Percentiles rank a stretch among this genome's conserved stretches.
These are phyloP conservation scores for Claviceps sp. DNA, from an alignment of 2,329 filamentous ascomycete genomes.

Conservation along the genomic window DNA sequence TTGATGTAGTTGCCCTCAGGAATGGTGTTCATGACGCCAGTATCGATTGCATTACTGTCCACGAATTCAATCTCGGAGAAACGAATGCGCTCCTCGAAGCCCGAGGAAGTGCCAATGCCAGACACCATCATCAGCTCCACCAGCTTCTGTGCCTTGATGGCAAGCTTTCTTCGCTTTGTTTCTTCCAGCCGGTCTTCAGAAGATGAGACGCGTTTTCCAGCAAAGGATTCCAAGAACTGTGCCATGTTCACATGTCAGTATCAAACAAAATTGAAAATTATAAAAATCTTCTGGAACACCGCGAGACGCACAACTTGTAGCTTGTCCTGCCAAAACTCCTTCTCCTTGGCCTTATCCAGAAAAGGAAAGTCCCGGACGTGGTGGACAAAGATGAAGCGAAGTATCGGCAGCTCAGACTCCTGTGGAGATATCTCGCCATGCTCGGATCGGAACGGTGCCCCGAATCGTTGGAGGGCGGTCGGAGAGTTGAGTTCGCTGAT, in stretches of 20 bases:
- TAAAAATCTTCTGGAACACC: not conserved
- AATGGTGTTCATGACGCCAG: slow-evolving; percentile 71
- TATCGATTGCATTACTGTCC: slow-evolving; percentile 82
- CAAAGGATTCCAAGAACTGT: slow-evolving; percentile 92
- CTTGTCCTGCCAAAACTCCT: slow-evolving; percentile 99
- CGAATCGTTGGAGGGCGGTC: slow-evolving; percentile 87
- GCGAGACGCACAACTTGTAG: slow-evolving; percentile 64
- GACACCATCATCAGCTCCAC: slow-evolving; percentile 99
- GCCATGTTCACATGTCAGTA: not conserved
- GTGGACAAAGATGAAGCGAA: slow-evolving; percentile 95
- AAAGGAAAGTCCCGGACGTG: slow-evolving; percentile 98
- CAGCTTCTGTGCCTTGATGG: slow-evolving; percentile 84
- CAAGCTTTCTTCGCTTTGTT: slow-evolving; percentile 86
- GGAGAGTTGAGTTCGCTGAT: slow-evolving; percentile 89
- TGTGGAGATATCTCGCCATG: slow-evolving; percentile 84
- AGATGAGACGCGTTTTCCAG: slow-evolving; percentile 91
- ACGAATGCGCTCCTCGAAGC: slow-evolving; percentile 92
- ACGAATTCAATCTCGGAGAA: slow-evolving; percentile 97
- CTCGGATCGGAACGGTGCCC: slow-evolving; percentile 86
- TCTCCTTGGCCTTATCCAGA: slow-evolving; percentile 88
- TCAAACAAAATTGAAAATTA: not conserved
- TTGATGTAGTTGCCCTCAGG: slow-evolving; percentile 89
- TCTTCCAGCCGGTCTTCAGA: slow-evolving; percentile 93
- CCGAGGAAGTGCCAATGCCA: slow-evolving; percentile 85
- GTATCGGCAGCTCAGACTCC: slow-evolving; percentile 83